phyloP scores from a whole-genome alignment of 148 eudicot species.

The Rhododendron vialii region DNA sequence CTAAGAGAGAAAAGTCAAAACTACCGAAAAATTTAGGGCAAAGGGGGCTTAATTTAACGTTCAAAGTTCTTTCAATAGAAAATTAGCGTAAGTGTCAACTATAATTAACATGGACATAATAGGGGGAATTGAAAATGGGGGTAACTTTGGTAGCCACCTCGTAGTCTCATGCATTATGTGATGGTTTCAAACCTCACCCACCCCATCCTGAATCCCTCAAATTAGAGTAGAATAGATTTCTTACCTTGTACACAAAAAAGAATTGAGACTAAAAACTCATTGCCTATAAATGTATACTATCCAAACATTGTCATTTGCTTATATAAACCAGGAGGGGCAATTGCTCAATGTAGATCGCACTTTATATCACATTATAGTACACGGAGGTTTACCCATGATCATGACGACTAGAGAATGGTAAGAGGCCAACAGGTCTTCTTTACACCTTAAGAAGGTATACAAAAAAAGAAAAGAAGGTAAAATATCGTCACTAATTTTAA shows the following conservation, averaged over 20 bases:
- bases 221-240: too few relatives aligned
- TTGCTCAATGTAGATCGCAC: background rate
- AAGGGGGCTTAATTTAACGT: background rate
- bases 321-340: background rate
- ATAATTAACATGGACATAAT: background rate
- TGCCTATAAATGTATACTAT: background rate
- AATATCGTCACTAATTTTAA: background rate
- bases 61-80: background rate
- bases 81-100: background rate
- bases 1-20: too few relatives aligned
- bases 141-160: too few relatives aligned
- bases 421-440: background rate
- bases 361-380: background rate
- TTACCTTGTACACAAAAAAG: background rate
- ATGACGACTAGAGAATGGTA: background rate
- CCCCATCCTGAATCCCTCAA: background rate
- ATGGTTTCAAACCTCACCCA: background rate
- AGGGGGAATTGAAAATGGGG: background rate
- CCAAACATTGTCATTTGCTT: background rate
- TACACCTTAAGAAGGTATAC: background rate
- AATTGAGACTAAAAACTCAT: background rate
- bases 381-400: background rate
- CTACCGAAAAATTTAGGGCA: too few relatives aligned
- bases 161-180: background rate
- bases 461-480: background rate